These are phyloP conservation scores for Xanthoconium stramineum DNA, from an alignment of 768 basidiomycete species.

Conservation along the genomic window DNA sequence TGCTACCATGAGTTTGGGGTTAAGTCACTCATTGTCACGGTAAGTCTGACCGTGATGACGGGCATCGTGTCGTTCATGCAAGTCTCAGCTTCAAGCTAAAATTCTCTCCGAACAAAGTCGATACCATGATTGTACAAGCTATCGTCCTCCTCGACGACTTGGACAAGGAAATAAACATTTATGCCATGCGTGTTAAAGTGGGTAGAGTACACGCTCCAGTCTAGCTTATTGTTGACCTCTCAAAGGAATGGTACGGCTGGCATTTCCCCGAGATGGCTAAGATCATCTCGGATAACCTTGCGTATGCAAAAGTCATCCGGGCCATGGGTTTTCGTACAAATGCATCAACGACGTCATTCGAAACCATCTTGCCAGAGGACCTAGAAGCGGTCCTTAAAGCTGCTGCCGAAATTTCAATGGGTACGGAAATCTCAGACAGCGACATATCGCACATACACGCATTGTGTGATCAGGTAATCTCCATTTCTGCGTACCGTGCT, in stretches of 20 bases:
- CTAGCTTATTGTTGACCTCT: neutral
- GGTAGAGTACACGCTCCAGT: conserved; percentile 11
- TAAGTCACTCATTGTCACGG: conserved; percentile 96
- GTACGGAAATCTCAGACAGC: conserved; percentile 96
- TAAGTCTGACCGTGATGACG: conserved; percentile 31
- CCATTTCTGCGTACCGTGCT: conserved; percentile 90
- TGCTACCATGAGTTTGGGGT: conserved; percentile 95
- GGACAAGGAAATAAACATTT: conserved; percentile 99
- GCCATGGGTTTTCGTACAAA: conserved; percentile 98
- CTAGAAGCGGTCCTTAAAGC: conserved; percentile 93
- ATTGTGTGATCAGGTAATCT: conserved; percentile 97
- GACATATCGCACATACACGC: conserved; percentile 97
- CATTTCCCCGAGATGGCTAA: conserved; percentile 99
- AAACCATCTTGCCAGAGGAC: conserved; percentile 92
- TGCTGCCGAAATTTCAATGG: conserved; percentile 98
- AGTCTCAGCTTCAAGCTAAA: conserved; percentile 89
- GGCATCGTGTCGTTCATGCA: conserved; percentile 5
- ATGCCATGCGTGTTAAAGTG: conserved; percentile 98
- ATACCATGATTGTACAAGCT: conserved; percentile 99
- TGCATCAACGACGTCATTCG: conserved; percentile 80
- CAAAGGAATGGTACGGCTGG: conserved; percentile 99
- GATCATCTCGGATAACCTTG: conserved; percentile 95
- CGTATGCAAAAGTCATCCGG: conserved; percentile 92
- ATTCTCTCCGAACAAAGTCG: conserved; percentile 99
- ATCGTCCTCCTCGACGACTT: conserved; percentile 97